Evolutionary conservation across 2,329 filamentous ascomycete genomes (phyloP), one percentile per base, ranked within the genome.

Genomic region (Pseudogymnoascus verrucosus): DNA sequence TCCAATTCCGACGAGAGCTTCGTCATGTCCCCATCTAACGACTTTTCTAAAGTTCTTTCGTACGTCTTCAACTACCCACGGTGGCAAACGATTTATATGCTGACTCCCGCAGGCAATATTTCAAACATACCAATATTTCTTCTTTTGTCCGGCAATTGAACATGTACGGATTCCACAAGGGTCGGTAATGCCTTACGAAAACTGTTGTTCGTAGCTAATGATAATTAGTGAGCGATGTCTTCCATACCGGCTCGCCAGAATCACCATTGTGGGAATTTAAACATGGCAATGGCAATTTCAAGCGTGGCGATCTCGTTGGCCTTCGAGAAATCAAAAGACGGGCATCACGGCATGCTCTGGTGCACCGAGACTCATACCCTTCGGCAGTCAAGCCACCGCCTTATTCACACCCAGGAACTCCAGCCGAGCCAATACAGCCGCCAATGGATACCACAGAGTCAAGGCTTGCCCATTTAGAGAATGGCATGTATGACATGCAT

Each of bases 161-260:
- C 74, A 99, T 99, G 95, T 99, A 99, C 71, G 95, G 95, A 5
- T 99, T 99, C 76, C 95, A 99, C 75, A 99, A 99, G 89, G 93
- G 93, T 96, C 76, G 60, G 74, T 68, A 63, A 70, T 57, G 74
- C 71, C 44, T 60, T 42, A 36, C 59, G 21, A 66, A 68, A 62
- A 69, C 19, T 31, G 39, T 26, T 39, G 51, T 64, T 68, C 61
- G 62, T 21, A n/a, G 61, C 61, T 65, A 31, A 62, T 31, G 42
- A 44, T 54, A 59, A 61, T 62, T 71, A 97, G 95, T 98, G 71
- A 97, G 95, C 79, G 95, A 99, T 75, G 95, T 98, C 21, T 99
- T 98, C 74, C 93, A 98, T 75, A 96, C 92, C 3, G 92, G 91
- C 10, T 93, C 90, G 47, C 92, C 93, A 11, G 95, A 98, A 72